Base-by-base conservation (phyloP, 2,329 filamentous ascomycete species). In the Pseudogymnoascus sp. region DNA sequence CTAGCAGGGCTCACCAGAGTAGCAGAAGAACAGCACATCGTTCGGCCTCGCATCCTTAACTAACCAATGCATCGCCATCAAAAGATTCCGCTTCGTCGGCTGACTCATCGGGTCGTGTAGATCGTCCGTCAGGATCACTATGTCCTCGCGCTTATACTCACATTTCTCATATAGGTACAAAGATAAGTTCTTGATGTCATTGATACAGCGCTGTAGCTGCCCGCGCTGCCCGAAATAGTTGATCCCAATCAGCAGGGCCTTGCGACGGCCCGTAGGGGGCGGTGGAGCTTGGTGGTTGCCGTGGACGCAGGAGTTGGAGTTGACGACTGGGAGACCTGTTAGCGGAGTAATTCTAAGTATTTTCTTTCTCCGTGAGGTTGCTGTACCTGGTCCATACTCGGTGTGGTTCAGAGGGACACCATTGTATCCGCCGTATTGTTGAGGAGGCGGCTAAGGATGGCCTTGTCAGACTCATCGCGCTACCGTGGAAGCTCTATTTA, bases 11-110 rank as follows among this genome's bases (percentile, higher is more conserved):
- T 68, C 76, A 92, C 90, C 92, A 39, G 92, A 96, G 75, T 96
- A 97, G 76, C 97, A 93, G 79, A 97, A 97, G 78, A 97, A 97
- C 5, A 97, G 82, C 4, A 93, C 96, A 73, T 97, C 93, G 72
- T 97, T 96, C 36, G 25, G 25, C 25, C 25, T 25, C 25, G 25
- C 25, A 25, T 25, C 25, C 25, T 25, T 25, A 25, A 25, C 25
- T 25, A 25, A 25, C 25, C 25, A 25, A 25, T 25, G 25, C 25
- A 25, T 25, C 5, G 25, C 25, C 5, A 25, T 25, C 25, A 25
- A 25, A 25, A 25, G 25, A 5, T 25, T 25, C 25, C 25, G 25
- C 25, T 25, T 25, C 25, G 25, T 25, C 25, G 25, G 25, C 5
- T 25, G 25, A 5, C 25, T 25, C 25, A 25, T 25, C 25, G 25